phyloP scores from a whole-genome alignment of 163 green algal genomes.

The Coccomyxa subellipsoidea region DNA sequence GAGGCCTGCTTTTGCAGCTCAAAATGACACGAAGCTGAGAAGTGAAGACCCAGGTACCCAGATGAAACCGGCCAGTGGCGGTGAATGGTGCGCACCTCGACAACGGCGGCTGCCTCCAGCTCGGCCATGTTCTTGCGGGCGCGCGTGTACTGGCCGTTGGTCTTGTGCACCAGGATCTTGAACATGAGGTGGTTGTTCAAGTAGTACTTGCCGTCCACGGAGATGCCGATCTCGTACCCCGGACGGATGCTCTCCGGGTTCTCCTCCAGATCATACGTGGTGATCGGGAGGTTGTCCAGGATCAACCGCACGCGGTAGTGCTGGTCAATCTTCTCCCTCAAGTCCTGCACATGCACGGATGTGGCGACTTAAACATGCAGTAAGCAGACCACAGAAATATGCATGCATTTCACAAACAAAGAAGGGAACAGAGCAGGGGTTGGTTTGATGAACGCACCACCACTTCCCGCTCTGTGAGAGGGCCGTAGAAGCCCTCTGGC shows the following conservation, averaged over 20 bases:
- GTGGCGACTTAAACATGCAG: too few relatives aligned
- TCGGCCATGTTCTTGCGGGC: slow-evolving; percentile 29
- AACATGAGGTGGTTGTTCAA: slow-evolving; percentile 95
- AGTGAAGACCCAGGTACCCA: too few relatives aligned
- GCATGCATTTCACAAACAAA: too few relatives aligned
- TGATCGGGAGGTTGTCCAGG: slow-evolving; percentile 95
- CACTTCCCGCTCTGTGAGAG: slow-evolving; percentile 53
- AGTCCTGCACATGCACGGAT: slow-evolving; percentile 63
- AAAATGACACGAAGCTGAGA: too few relatives aligned
- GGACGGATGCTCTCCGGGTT: slow-evolving; percentile 40
- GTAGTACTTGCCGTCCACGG: slow-evolving; percentile 67
- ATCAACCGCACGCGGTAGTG: slow-evolving; percentile 91
- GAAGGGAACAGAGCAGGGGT: too few relatives aligned
- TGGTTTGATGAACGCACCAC: slow-evolving; percentile 50
- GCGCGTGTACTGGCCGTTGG: slow-evolving; percentile 68
- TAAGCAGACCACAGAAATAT: too few relatives aligned
- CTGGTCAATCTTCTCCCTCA: slow-evolving; percentile 79
- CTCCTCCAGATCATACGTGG: slow-evolving; percentile 79
- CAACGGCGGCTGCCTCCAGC: slow-evolving; percentile 39
- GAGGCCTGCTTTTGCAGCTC: too few relatives aligned
- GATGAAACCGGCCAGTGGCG: not conserved
- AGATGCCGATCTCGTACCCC: slow-evolving; percentile 58
- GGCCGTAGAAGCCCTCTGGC: slow-evolving; percentile 32
- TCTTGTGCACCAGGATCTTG: slow-evolving; percentile 81
- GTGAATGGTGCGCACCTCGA: slow-evolving; percentile 24